phyloP scores from a whole-genome alignment of 345 rosid genomes.

The Hirschfeldia incana region DNA sequence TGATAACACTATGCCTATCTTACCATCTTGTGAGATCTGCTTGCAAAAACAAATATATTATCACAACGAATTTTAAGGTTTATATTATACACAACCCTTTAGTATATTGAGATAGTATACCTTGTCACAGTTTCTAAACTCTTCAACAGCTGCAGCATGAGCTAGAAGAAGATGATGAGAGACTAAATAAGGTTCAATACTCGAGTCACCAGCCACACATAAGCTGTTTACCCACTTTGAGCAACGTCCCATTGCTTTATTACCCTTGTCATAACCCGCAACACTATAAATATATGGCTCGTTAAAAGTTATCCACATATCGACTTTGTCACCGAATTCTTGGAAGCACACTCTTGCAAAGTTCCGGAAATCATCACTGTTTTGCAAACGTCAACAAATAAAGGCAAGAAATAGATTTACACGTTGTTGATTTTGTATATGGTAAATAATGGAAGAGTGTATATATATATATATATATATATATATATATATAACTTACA shows the following conservation, averaged over 20 bases:
- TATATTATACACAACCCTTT: neutral
- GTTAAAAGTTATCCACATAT: conserved; percentile 50
- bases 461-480: neutral
- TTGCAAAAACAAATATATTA: neutral
- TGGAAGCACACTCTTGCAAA: conserved; percentile 41
- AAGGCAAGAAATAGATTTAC: neutral
- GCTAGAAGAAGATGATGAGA: conserved; percentile 40
- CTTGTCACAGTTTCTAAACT: conserved; percentile 34
- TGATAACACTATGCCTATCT: conserved; percentile 38
- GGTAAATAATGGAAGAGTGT: neutral
- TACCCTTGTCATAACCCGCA: conserved; percentile 39
- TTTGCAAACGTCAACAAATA: neutral
- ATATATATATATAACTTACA: conserved; percentile 25
- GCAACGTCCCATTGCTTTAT: conserved; percentile 41
- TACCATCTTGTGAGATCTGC: conserved; percentile 26
- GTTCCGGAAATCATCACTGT: conserved; percentile 32
- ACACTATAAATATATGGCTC: conserved; percentile 43
- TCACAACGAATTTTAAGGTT: neutral
- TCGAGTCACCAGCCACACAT: conserved; percentile 41
- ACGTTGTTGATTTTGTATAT: neutral
- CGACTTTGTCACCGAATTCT: conserved; percentile 49
- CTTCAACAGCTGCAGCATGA: conserved; percentile 31
- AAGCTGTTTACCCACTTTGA: conserved; percentile 29
- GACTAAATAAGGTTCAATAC: conserved; percentile 31
- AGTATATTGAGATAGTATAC: conserved; percentile 2